Base-by-base conservation (phyloP, 495 filamentous ascomycete genomes). In the Penicillium flavigenum region DNA sequence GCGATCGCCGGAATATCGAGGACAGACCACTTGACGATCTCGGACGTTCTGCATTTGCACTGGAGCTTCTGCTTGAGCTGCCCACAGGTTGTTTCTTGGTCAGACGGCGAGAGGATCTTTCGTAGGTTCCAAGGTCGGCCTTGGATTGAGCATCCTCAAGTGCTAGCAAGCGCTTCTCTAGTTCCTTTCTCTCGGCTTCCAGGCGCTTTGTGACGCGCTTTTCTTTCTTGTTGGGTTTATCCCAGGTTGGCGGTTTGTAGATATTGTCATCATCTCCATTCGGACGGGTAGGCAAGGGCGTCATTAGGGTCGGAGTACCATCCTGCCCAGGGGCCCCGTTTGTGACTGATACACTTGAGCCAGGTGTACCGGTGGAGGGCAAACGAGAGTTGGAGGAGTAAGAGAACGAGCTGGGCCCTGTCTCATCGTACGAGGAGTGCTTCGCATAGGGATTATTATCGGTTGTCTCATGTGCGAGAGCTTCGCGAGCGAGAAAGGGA, bases 141-240 rank as follows among this genome's bases (percentile, higher is more conserved):
- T 51, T 57, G 12, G 57, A 39, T 46, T 70, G 71, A 19, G 64
- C 59, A 19, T 72, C 63, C 45, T 77, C 74, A 1, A 77, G 62
- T 20, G 67, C 59, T 17, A 63, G 48, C 20, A 75, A 49, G n/a
- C 68, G 63, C 47, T 73, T 72, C 48, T 75, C 72, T 17, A 73
- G 62, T 32, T 75, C 72, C 19, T 69, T 58, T 54, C 74, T 66
- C 48, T 77, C 72, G 34, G 71, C 68, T 46, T 77, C 74, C 49
- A 77, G 47, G 14, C 71, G 65, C 32, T 59, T 71, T 9, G 74
- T 75, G 10, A 69, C 74, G 0, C 72, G 69, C 42, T 69, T 66
- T 36, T 77, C 72, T 48, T 45, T 65, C 62, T 51, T 43, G 5
- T 50, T 38, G 17, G 51, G 48, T 27, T 54, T 63, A n/a, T 54